Evolutionary conservation across 2,329 filamentous ascomycete genomes (phyloP).

Genomic region (Botrytis paeoniae): DNA sequence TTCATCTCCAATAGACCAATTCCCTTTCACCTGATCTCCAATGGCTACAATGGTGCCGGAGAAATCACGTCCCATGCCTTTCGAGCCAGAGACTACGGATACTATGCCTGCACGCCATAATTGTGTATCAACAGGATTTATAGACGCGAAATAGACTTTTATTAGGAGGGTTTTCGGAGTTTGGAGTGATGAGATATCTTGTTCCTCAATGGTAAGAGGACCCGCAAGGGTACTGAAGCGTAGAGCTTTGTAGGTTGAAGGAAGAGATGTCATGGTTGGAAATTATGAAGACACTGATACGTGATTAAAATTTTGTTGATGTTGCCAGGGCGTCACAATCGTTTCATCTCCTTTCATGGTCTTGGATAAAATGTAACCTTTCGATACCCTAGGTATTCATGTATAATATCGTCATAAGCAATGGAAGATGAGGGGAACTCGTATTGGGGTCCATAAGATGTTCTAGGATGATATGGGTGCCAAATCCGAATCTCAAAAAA

Average conservation of each 20-base stretch:
- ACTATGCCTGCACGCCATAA: slow-evolving; percentile 33
- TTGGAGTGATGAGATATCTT: slow-evolving; percentile 27
- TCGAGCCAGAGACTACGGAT: slow-evolving; percentile 32
- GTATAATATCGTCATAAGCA: neutral
- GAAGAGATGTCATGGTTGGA: slow-evolving; percentile 12
- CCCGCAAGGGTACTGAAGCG: slow-evolving; percentile 26
- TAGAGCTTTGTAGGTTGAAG: slow-evolving; percentile 21
- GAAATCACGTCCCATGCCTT: slow-evolving; percentile 36
- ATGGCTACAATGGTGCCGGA: slow-evolving; percentile 38
- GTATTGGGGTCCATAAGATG: neutral
- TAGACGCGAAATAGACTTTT: slow-evolving; percentile 35
- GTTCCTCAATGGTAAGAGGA: slow-evolving; percentile 28
- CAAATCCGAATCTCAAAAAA: neutral
- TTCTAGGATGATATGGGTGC: neutral
- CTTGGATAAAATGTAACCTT: neutral
- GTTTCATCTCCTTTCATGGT: neutral
- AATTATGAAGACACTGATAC: neutral
- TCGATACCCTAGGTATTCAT: neutral
- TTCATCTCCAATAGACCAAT: slow-evolving; percentile 39
- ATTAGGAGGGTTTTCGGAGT: slow-evolving; percentile 32
- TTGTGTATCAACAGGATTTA: slow-evolving; percentile 36
- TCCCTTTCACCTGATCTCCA: slow-evolving; percentile 35
- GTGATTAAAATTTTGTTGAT: neutral
- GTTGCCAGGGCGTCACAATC: neutral
- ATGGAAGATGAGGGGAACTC: neutral